Evolutionary conservation across 305 asterid genomes (phyloP).

Genomic region (Plantago coronopus): DNA sequence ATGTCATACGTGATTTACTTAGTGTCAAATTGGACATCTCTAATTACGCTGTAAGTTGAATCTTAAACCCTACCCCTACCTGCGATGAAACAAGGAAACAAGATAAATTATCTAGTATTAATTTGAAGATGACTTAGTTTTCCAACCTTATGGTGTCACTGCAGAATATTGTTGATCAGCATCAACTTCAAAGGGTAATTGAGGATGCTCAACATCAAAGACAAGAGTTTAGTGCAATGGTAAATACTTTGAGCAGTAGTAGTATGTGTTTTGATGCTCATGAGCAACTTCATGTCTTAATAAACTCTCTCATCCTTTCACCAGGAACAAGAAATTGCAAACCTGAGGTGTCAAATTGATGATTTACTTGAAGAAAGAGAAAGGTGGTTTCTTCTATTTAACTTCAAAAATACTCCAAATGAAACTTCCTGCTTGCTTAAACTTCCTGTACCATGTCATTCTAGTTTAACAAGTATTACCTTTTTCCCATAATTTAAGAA

Average conservation of each 20-base stretch:
- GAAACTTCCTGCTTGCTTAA: not conserved
- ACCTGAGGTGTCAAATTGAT: conserved; percentile 50
- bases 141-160: conserved; percentile 19
- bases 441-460: not conserved
- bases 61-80: conserved; percentile 7
- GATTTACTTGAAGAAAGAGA: conserved; percentile 69
- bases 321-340: conserved; percentile 61
- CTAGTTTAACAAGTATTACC: not conserved
- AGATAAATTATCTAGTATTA: too few relatives aligned
- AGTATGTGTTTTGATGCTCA: conserved; percentile 9
- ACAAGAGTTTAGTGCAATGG: conserved; percentile 52
- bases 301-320: conserved; percentile 24
- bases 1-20: conserved; percentile 89
- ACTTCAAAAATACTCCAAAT: conserved; percentile 8
- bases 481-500: too few relatives aligned
- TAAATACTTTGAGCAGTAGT: conserved; percentile 23
- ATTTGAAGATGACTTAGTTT: not conserved
- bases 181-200: conserved; percentile 67
- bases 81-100: not conserved
- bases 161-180: conserved; percentile 66
- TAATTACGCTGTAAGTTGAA: conserved; percentile 66
- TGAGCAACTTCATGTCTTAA: conserved; percentile 19
- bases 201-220: conserved; percentile 71
- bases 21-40: conserved; percentile 86
- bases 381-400: conserved; percentile 37